phyloP scores from a whole-genome alignment of 2,329 filamentous ascomycete species.

The Epicoccum sorghinum region DNA sequence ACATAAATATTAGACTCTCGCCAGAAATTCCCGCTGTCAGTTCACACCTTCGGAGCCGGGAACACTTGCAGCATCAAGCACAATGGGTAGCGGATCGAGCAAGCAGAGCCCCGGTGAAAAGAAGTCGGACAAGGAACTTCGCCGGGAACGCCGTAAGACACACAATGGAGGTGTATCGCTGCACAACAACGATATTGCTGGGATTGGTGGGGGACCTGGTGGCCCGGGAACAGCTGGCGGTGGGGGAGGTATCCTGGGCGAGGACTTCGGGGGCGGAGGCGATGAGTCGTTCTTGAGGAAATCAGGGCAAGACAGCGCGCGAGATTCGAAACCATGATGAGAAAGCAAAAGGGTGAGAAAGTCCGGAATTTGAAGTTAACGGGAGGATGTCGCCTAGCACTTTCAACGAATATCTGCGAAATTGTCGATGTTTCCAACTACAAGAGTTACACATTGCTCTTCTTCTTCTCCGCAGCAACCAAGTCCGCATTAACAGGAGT shows the following conservation, averaged over 20 bases:
- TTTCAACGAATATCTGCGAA: too few relatives aligned
- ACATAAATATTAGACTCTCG: too few relatives aligned
- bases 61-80: not conserved
- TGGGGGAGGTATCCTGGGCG: not conserved
- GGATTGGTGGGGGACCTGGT: conserved; percentile 4
- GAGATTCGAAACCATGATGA: not conserved
- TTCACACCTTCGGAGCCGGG: too few relatives aligned
- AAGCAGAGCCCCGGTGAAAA: not conserved
- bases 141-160: conserved; percentile 1
- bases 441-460: too few relatives aligned
- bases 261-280: conserved; percentile 1
- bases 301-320: not conserved
- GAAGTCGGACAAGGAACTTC: not conserved
- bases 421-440: too few relatives aligned
- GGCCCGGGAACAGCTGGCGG: not conserved
- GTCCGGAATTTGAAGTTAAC: not conserved
- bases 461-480: not conserved
- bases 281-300: not conserved
- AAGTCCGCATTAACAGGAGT: not conserved
- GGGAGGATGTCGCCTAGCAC: too few relatives aligned
- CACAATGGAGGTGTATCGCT: conserved; percentile 5
- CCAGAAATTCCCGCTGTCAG: too few relatives aligned
- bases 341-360: not conserved
- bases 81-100: not conserved
- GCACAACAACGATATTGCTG: not conserved